A percentile compares a stretch with the other conserved stretches of the same genome.
Conservation (phyloP, 1,284 basidiomycete species). For the Schizophyllum commune region DNA sequence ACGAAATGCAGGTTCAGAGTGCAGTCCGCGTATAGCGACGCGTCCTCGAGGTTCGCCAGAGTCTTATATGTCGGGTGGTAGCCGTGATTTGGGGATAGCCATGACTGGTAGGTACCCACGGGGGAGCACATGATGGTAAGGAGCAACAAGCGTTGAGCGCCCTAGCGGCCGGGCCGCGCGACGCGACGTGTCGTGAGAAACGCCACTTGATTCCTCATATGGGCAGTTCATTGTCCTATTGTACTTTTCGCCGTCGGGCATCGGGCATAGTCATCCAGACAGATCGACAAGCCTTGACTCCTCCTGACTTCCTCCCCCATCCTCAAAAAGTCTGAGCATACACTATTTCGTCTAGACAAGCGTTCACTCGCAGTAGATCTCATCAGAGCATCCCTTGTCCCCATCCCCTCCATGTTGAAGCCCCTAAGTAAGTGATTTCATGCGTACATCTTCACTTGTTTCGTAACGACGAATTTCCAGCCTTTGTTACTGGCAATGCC, state of each 20-base stretch:
- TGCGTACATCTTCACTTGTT: not conserved
- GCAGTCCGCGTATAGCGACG: constrained; percentile 17
- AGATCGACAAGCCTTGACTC: not conserved
- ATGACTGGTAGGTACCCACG: not conserved
- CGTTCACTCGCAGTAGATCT: no score
- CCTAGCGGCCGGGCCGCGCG: no score
- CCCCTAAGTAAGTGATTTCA: not conserved
- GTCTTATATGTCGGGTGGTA: not conserved
- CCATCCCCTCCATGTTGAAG: not conserved
- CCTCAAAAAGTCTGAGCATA: not conserved
- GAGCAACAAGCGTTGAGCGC: no score
- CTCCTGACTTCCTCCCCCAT: not conserved
- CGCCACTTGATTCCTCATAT: not conserved
- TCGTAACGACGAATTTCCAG: constrained; percentile 27
- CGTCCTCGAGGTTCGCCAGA: not conserved
- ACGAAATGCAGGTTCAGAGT: constrained; percentile 31
- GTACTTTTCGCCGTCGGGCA: not conserved
- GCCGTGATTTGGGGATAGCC: not conserved
- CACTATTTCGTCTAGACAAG: no score
- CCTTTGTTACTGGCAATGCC: constrained; percentile 91
- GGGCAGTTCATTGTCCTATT: not conserved
- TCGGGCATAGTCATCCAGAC: not conserved
- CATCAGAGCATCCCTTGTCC: not conserved
- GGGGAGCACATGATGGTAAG: not conserved
- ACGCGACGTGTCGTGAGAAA: not conserved